Conservation (phyloP, 495 filamentous ascomycete genomes). For the Friedmanniomyces endolithicus region DNA sequence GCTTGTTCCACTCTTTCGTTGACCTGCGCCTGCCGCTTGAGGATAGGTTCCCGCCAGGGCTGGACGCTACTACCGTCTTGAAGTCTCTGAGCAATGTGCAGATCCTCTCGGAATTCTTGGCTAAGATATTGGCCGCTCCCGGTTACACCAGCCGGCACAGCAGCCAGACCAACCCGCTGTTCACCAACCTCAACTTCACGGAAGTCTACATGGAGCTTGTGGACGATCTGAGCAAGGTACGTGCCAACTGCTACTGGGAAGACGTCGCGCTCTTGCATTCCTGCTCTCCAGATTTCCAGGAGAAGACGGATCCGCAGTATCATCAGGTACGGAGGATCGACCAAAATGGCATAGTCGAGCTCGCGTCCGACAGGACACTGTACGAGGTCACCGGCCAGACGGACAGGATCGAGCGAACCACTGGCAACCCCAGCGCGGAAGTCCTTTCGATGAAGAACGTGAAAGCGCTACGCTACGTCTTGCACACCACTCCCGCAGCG, state of each 20-base stretch:
- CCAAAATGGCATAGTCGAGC: constrained; percentile 5
- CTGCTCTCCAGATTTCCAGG: constrained; percentile 55
- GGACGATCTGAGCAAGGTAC: constrained; percentile 57
- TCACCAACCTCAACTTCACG: constrained; percentile 60
- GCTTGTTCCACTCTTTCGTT: constrained; percentile 57
- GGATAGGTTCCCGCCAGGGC: neutral
- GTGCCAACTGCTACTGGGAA: constrained; percentile 70
- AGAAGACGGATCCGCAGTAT: constrained; percentile 35
- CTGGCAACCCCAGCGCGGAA: neutral
- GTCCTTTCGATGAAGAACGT: constrained; percentile 52
- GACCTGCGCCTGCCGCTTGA: constrained; percentile 18
- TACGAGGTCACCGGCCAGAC: neutral
- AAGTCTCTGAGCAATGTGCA: constrained; percentile 68
- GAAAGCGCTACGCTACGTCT: constrained; percentile 57
- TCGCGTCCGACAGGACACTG: neutral
- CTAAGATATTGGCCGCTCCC: constrained; percentile 51
- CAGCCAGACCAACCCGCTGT: constrained; percentile 42
- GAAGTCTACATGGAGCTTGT: constrained; percentile 64
- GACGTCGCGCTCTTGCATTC: constrained; percentile 59
- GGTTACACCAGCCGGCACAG: constrained; percentile 5
- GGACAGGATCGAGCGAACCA: neutral
- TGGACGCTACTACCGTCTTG: constrained; percentile 55
- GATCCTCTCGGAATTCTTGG: constrained; percentile 56
- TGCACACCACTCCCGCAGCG: constrained; percentile 58
- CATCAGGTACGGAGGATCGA: constrained; percentile 12